Conservation (phyloP, 257 asterid species). For the Solanum microdontum region DNA sequence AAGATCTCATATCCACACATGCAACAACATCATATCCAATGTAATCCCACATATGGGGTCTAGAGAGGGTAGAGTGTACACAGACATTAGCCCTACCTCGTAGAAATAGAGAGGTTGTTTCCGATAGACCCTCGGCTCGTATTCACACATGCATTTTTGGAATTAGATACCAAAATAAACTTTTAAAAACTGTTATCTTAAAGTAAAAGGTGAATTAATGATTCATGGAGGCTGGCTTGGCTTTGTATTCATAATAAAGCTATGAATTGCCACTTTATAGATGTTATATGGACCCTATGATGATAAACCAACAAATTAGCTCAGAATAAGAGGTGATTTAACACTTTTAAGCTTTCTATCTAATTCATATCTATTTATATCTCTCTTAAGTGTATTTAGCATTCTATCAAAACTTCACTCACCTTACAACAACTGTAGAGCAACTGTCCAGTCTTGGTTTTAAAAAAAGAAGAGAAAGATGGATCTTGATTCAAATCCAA, state of each 20-base stretch:
- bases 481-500: slow-evolving; percentile 39
- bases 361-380: background rate
- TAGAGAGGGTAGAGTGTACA: background rate
- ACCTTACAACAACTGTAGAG: slow-evolving; percentile 15
- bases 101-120: background rate
- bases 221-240: slow-evolving; percentile 14
- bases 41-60: background rate
- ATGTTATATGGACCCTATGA: slow-evolving; percentile 41
- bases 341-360: background rate
- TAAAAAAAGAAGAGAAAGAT: slow-evolving; percentile 5
- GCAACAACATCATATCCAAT: background rate
- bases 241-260: background rate
- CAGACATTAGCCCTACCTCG: background rate
- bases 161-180: slow-evolving; percentile 19
- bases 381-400: background rate
- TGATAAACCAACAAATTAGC: background rate
- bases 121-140: background rate
- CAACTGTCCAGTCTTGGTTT: background rate
- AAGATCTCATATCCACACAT: slow-evolving; percentile 18
- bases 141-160: slow-evolving; percentile 23
- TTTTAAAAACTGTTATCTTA: background rate
- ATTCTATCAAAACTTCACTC: slow-evolving; percentile 2
- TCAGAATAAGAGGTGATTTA: background rate
- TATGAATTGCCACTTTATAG: slow-evolving; percentile 28
- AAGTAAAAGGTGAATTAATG: slow-evolving; percentile 15